Evolutionary conservation across 768 basidiomycete genomes (phyloP), one percentile per base, ranked within the genome.

Genomic region (Trametes villosa): DNA sequence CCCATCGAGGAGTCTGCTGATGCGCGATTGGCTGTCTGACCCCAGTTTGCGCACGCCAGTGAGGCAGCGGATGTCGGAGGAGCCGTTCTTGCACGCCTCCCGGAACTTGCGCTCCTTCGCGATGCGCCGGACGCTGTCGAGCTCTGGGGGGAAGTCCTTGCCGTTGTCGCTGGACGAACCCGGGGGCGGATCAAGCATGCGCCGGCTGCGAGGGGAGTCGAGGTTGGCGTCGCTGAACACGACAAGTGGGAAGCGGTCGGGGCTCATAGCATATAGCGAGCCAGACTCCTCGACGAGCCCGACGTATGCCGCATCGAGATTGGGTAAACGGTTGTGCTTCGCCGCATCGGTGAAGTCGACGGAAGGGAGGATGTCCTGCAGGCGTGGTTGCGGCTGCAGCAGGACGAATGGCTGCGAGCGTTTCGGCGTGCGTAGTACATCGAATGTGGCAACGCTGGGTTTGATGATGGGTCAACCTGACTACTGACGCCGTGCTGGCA

Each of bases 241-340:
- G 60, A 96, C 89, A 9, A 98, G 79, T 0, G 96, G 96, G 70
- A 84, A 98, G 8, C 82, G 83, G 12, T 83, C 79, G 0, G 91
- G 88, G 63, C 90, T 91, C 85, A 98, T 89, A 20, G 92, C 94
- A 67, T 87, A 96, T 1, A 97, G 79, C 41, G 89, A 90, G 3
- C 82, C 86, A 0, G 83, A 84, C 68, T 87, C 85, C 46, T 85
- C 82, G 17, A 94, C 82, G 18, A 91, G 75, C 2, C 94, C 94
- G 20, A 98, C 86, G 70, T 90, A 97, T 1, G 94, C 94, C 0
- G 84, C 81, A 29, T 87, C 82, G 7, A 79, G 73, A 52, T 85
- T 82, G 4, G 80, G 81, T 26, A 81, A 74, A 12, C 84, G 75
- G n/a, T 77, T 77, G 9, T 73, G 71, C 44, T 68, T 71, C 0